Evolutionary conservation across 768 basidiomycete genomes (phyloP), one percentile per base, ranked within the genome.

Genomic region (Tylopilus sp.): DNA sequence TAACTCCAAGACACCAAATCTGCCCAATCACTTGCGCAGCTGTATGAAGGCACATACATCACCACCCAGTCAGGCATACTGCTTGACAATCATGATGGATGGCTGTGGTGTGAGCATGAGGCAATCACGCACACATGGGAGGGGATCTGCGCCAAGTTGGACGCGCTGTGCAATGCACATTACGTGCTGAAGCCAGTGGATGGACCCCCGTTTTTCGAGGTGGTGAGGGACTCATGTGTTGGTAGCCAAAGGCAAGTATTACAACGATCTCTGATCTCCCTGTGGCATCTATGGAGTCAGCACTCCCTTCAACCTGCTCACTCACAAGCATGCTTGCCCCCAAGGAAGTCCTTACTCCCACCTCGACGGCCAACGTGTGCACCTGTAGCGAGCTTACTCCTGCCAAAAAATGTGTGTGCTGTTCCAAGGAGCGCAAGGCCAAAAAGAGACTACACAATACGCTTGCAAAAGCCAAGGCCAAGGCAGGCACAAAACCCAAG

Each of bases 81-180:
- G 14, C 73, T 72, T 1, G 89, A 93, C 59, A 90, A 95, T 60
- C 78, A 92, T 8, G 95, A 98, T 59, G 92, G 87, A 19, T 94
- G 91, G 68, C 75, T 98, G 33, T 75, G 79, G 64, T 88, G 89
- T 64, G 92, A 97, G 68, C 96, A 98, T 67, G 83, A 86, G 14
- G 94, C 90, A 68, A 85, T 98, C 48, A 85, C 89, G 51, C 74
- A 76, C 45, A 60, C 86, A 11, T 98, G 96, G 92, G 89, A 92
- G 50, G 80, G 78, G 42, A 86, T 99, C 31, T 91, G 86, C 52
- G 75, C 80, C 41, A 97, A 96, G 66, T 76, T 98, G 31, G 97
- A 98, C 71, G 92, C 96, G 19, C 74, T 98, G 31, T 91, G 89
- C 68, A 98, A 98, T 65, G 86, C 94, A 2, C 92, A 98, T 69